Percentiles rank a stretch among this genome's conserved stretches.
Evolutionary conservation across 1,139 yeast genomes (phyloP).

Genomic region (Candida sanyaensis): DNA sequence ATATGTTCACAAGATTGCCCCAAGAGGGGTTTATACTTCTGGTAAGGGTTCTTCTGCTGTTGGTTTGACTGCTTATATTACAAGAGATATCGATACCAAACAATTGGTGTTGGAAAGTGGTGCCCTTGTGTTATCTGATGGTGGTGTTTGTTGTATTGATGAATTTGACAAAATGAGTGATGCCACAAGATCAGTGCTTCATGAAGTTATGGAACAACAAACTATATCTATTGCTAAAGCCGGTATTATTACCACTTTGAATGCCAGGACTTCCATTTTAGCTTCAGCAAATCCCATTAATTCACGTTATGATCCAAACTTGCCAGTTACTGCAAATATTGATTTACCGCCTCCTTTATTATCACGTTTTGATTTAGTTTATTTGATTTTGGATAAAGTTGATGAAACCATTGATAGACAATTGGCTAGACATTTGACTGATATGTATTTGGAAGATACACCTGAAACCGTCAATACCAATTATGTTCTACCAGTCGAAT

Average conservation of each 20-base stretch:
- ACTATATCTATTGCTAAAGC: conserved; percentile 98
- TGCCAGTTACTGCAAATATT: conserved; percentile 92
- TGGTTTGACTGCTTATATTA: conserved; percentile 95
- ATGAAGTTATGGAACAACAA: conserved; percentile 99
- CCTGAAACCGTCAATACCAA: conserved; percentile 70
- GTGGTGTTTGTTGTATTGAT: conserved; percentile 98
- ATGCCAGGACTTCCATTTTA: conserved; percentile 92
- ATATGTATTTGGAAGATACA: conserved; percentile 85
- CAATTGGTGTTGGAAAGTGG: conserved; percentile 95
- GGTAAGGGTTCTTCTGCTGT: conserved; percentile 99
- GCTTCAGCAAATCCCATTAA: conserved; percentile 99
- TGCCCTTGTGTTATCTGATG: conserved; percentile 94
- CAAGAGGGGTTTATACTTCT: conserved; percentile 95
- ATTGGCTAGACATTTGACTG: conserved; percentile 87
- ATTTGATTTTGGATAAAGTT: conserved; percentile 87
- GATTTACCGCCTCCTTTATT: conserved; percentile 95
- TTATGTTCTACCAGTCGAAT: conserved; percentile 82
- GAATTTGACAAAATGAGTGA: conserved; percentile 98
- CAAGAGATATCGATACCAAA: conserved; percentile 90
- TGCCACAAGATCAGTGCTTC: conserved; percentile 89
- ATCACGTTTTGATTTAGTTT: conserved; percentile 93
- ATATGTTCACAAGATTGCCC: conserved; percentile 96
- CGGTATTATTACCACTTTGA: conserved; percentile 93
- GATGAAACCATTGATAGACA: conserved; percentile 84
- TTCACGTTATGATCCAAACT: conserved; percentile 87